phyloP scores from a whole-genome alignment of 2,329 filamentous ascomycete genomes.

The Xylariaceae sp. region DNA sequence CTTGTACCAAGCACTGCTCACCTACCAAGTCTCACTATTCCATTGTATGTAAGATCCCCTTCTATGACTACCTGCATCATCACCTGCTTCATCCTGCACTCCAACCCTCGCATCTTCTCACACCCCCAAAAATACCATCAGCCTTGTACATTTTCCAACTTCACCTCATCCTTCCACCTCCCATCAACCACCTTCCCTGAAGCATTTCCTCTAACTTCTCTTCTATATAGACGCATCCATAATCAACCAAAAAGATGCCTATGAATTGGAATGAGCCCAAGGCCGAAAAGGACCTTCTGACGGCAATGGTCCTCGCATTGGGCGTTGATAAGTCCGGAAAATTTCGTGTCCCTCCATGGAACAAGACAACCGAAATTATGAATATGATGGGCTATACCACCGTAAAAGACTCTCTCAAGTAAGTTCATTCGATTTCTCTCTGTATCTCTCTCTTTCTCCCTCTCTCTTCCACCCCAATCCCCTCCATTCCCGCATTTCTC shows the following conservation, averaged over 20 bases:
- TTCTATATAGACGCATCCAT: background rate
- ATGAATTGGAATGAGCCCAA: conserved; percentile 51
- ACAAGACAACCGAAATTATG: background rate
- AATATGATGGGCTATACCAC: conserved; percentile 1
- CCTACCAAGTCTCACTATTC: background rate
- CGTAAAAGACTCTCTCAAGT: conserved; percentile 8
- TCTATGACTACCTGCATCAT: background rate
- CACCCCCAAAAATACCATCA: background rate
- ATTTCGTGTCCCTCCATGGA: conserved; percentile 3
- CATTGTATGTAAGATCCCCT: background rate
- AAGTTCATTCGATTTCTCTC: background rate
- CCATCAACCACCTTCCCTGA: background rate
- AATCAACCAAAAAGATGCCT: background rate
- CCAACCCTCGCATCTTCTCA: background rate
- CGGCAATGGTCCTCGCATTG: conserved; percentile 17
- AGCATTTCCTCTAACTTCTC: background rate
- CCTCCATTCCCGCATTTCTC: too few relatives aligned
- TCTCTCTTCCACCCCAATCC: background rate
- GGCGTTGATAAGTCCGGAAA: background rate
- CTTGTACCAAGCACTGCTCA: too few relatives aligned
- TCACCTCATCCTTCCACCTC: background rate
- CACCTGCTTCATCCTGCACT: background rate
- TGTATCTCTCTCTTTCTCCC: background rate
- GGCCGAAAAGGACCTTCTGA: conserved; percentile 18
- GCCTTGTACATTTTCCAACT: background rate